Conservation (phyloP, 192 early-diverging fungal species). For the Piromyces finnis region DNA sequence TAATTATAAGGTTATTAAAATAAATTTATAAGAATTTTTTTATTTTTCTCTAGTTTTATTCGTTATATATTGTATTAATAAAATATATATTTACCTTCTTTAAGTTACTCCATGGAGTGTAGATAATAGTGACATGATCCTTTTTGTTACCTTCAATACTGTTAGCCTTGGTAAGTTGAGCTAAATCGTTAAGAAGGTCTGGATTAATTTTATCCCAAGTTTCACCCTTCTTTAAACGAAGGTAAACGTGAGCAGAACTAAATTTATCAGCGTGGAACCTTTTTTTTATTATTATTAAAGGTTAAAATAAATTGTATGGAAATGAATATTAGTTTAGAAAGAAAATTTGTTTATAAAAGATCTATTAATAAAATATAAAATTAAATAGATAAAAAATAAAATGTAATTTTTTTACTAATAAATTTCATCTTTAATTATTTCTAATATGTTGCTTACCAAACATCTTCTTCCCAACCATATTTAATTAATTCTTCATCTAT, state of each 20-base stretch:
- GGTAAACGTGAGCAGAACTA: conserved; percentile 91
- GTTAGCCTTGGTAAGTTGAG: conserved; percentile 93
- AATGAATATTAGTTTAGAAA: too few species aligned
- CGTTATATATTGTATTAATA: too few species aligned
- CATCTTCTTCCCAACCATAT: conserved; percentile 85
- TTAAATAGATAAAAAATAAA: too few species aligned
- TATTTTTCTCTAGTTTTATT: too few species aligned
- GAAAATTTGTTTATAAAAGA: too few species aligned
- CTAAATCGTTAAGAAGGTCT: conserved; percentile 59
- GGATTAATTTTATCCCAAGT: conserved; percentile 70
- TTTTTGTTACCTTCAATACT: conserved; percentile 94
- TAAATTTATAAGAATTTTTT: too few species aligned
- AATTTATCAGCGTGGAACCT: conserved; percentile 97
- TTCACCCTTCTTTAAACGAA: conserved; percentile 41
- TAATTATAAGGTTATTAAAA: too few species aligned
- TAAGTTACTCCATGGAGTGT: conserved; percentile 36
- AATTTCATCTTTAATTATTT: too few species aligned
- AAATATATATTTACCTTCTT: neutral
- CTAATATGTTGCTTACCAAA: conserved; percentile 34
- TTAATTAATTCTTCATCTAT: conserved; percentile 83
- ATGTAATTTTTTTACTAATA: too few species aligned
- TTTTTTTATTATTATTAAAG: too few species aligned
- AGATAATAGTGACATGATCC: conserved; percentile 75
- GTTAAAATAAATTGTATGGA: too few species aligned
- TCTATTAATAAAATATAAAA: too few species aligned